A percentile compares a stretch with the other conserved stretches of the same genome.
These are phyloP conservation scores for Trematosphaeria pertusa DNA, from an alignment of 2,329 filamentous ascomycete species.

Conservation along the genomic window DNA sequence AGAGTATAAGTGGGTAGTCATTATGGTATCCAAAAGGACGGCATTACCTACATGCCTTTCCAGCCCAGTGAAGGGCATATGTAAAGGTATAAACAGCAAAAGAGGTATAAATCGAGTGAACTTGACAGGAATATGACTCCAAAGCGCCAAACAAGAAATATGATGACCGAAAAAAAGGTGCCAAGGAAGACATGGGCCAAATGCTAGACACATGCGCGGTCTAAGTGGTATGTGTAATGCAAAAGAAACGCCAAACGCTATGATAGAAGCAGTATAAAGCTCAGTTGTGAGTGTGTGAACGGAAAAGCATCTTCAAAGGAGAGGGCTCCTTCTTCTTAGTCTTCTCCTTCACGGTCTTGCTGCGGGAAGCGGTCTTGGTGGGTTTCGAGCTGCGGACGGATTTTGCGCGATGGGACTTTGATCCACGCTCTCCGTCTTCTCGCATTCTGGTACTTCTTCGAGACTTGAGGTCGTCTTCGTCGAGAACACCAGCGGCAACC, in stretches of 20 bases:
- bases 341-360: slow-evolving; percentile 34
- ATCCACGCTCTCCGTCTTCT: slow-evolving; percentile 29
- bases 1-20: too few relatives aligned
- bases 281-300: slow-evolving; percentile 34
- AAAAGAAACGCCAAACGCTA: slow-evolving; percentile 12
- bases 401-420: slow-evolving; percentile 38
- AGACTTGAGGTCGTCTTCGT: slow-evolving; percentile 56
- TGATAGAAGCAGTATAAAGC: slow-evolving; percentile 7
- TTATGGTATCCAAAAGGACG: background rate
- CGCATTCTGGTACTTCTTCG: slow-evolving; percentile 34
- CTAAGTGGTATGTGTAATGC: slow-evolving; percentile 10
- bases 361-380: slow-evolving; percentile 31
- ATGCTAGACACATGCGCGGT: slow-evolving; percentile 4
- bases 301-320: slow-evolving; percentile 52
- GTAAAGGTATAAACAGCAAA: background rate
- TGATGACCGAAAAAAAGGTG: background rate
- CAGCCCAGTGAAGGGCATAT: background rate
- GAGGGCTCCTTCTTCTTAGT: slow-evolving; percentile 52
- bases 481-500: slow-evolving; percentile 54
- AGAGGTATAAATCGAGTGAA: background rate
- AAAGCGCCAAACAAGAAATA: background rate
- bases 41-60: background rate
- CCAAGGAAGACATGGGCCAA: background rate
- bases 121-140: background rate
- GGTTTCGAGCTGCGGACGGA: slow-evolving; percentile 36